phyloP scores from a whole-genome alignment of 805 yeast species.

The Metschnikowia amazonensis region DNA sequence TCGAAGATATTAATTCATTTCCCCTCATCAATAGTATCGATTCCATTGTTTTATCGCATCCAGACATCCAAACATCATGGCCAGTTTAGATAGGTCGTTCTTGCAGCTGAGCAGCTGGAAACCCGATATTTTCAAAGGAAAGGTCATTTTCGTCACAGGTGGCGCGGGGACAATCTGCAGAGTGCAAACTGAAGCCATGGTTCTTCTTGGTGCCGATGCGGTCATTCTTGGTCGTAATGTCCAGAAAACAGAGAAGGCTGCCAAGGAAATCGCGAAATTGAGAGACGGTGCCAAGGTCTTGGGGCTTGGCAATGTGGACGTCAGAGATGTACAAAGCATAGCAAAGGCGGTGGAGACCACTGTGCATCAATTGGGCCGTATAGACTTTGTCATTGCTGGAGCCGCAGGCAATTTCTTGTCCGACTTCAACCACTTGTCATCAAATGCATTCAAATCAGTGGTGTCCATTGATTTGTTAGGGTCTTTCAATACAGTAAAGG shows the following conservation, averaged over 20 bases:
- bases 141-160: constrained; percentile 89
- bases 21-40: too few species aligned
- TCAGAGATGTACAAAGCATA: constrained; percentile 62
- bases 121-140: constrained; percentile 69
- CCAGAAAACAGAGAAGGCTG: constrained; percentile 63
- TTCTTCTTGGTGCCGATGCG: constrained; percentile 80
- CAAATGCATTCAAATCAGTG: constrained; percentile 88
- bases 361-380: constrained; percentile 64
- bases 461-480: constrained; percentile 85
- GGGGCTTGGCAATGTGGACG: constrained; percentile 73
- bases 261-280: constrained; percentile 56
- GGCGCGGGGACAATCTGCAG: constrained; percentile 97
- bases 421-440: constrained; percentile 70
- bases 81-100: constrained; percentile 32
- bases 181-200: constrained; percentile 82
- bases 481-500: constrained; percentile 85
- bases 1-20: too few species aligned
- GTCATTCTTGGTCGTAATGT: constrained; percentile 77
- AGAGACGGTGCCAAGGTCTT: constrained; percentile 63
- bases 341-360: constrained; percentile 61
- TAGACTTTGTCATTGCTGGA: constrained; percentile 88
- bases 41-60: too few species aligned
- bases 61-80: constrained; percentile 13
- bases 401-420: constrained; percentile 93
- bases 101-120: constrained; percentile 38